Conservation (phyloP, 352 stramenopile genomes). For the Stephanocyclus meneghinianus region DNA sequence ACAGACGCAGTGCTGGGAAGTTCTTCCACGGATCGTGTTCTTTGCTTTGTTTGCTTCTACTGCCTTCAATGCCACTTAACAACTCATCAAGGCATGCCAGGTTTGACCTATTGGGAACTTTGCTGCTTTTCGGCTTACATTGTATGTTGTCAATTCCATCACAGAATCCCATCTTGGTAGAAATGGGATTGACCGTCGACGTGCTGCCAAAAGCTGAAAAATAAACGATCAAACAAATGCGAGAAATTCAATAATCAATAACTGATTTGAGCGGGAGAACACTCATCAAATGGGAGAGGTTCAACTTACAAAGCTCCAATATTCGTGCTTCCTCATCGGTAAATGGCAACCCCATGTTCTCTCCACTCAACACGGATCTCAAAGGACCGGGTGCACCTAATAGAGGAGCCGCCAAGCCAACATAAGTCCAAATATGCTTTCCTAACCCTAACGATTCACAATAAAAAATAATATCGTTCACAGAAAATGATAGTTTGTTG, state of each 20-base stretch:
- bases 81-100: constrained; percentile 78
- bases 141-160: constrained; percentile 28
- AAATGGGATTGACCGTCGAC: constrained; percentile 74
- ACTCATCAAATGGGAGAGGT: too few relatives aligned
- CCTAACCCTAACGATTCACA: constrained; percentile 47
- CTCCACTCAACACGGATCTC: constrained; percentile 74
- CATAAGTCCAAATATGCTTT: constrained; percentile 79
- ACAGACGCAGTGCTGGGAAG: constrained; percentile 64
- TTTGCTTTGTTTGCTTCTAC: constrained; percentile 22
- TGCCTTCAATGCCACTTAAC: constrained; percentile 66
- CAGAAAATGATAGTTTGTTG: too few relatives aligned
- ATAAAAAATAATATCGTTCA: too few relatives aligned
- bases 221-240: constrained; percentile 16
- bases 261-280: too few relatives aligned
- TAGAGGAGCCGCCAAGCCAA: constrained; percentile 61
- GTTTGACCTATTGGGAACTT: constrained; percentile 31
- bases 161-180: constrained; percentile 64
- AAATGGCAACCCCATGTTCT: constrained; percentile 84
- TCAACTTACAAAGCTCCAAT: constrained; percentile 75
- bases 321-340: constrained; percentile 66
- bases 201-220: constrained; percentile 77
- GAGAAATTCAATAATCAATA: too few relatives aligned
- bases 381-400: constrained; percentile 77
- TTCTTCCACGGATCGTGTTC: constrained; percentile 68
- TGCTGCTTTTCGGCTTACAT: constrained; percentile 21